phyloP scores from a whole-genome alignment of 1,284 basidiomycete species.

The Xerocomus amazonicus region DNA sequence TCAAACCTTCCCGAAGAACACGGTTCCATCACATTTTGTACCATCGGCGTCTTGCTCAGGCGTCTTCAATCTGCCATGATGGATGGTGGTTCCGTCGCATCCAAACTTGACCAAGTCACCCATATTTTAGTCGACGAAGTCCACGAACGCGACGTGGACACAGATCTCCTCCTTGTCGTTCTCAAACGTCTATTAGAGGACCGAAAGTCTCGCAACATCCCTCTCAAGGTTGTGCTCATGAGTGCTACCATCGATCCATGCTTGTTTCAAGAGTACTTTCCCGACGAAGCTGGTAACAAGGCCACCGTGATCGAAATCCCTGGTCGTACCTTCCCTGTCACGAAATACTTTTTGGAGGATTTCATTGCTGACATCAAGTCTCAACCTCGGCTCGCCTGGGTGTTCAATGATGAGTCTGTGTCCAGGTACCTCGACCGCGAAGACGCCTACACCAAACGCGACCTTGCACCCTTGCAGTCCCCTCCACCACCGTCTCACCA shows the following conservation, averaged over 20 bases:
- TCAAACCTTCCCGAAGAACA: constrained; percentile 75
- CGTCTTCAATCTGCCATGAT: constrained; percentile 79
- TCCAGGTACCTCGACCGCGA: constrained; percentile 76
- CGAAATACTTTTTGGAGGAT: constrained; percentile 81
- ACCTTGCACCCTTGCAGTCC: constrained; percentile 17
- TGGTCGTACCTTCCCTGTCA: constrained; percentile 90
- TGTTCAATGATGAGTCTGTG: constrained; percentile 76
- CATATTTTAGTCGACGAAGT: constrained; percentile 96
- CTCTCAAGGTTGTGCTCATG: constrained; percentile 91
- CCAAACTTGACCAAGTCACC: constrained; percentile 76
- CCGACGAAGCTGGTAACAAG: constrained; percentile 55
- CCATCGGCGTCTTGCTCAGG: constrained; percentile 89
- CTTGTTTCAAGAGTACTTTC: constrained; percentile 88
- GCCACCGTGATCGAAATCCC: constrained; percentile 83
- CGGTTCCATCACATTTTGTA: constrained; percentile 92
- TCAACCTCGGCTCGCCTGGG: constrained; percentile 51
- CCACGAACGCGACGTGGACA: constrained; percentile 95
- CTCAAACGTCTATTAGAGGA: constrained; percentile 83
- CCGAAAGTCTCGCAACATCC: constrained; percentile 68
- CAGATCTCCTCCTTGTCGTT: constrained; percentile 88
- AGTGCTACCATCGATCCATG: constrained; percentile 93
- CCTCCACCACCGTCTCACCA: constrained; percentile 24
- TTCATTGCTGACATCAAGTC: constrained; percentile 55
- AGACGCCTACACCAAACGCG: constrained; percentile 42
- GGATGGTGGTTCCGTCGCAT: constrained; percentile 33